A percentile compares a stretch with the other conserved stretches of the same genome.
These are phyloP conservation scores for Aspergillus brunneoviolaceus DNA, from an alignment of 2,329 filamentous ascomycete species.

Conservation along the genomic window DNA sequence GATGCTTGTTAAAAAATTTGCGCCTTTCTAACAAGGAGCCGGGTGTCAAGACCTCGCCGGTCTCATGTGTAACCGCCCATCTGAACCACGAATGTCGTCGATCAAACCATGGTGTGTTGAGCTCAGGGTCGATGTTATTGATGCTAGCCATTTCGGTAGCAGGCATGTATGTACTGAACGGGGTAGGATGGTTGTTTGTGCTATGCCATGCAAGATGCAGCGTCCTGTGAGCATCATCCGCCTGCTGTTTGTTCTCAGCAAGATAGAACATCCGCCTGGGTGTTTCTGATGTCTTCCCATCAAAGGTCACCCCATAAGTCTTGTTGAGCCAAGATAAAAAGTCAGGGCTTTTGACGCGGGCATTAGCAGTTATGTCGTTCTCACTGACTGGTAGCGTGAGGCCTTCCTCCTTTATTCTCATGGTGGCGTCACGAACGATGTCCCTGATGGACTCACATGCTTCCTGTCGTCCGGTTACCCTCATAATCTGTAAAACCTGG, in stretches of 20 bases:
- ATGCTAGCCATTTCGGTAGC: conserved; percentile 27
- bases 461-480: conserved; percentile 35
- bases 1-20: conserved; percentile 31
- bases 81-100: conserved; percentile 38
- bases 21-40: conserved; percentile 18
- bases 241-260: conserved; percentile 30
- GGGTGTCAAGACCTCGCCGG: conserved; percentile 1
- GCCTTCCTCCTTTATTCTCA: conserved; percentile 31
- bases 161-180: conserved; percentile 38
- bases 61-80: conserved; percentile 33
- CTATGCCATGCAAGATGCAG: conserved; percentile 33
- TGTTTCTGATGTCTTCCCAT: conserved; percentile 18
- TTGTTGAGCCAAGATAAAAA: conserved; percentile 37
- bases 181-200: conserved; percentile 19
- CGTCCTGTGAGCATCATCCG: conserved; percentile 35
- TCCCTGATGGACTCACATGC: conserved; percentile 36
- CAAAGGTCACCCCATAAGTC: conserved; percentile 32
- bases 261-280: conserved; percentile 35
- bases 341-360: conserved; percentile 21
- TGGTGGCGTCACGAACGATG: conserved; percentile 31
- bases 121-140: conserved; percentile 25
- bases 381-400: conserved; percentile 21
- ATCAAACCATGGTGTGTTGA: conserved; percentile 32
- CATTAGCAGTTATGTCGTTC: conserved; percentile 12
- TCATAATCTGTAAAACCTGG: conserved; percentile 33